Evolutionary conservation across 371 early-diverging fungal genomes (phyloP), one percentile per base, ranked within the genome.

Genomic region (Apophysomyces trapeziformis): DNA sequence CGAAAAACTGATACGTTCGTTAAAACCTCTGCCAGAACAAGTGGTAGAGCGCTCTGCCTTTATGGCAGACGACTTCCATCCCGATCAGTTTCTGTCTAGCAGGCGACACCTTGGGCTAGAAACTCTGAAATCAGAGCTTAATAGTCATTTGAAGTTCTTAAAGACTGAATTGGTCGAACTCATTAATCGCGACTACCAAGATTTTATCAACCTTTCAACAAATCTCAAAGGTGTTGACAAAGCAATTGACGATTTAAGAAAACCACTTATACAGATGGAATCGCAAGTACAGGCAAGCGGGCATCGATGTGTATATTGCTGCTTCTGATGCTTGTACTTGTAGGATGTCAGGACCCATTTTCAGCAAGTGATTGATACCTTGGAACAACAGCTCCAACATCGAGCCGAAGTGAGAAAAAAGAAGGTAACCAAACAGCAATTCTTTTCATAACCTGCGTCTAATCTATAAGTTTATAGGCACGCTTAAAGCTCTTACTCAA

Each of bases 121-220:
- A 39, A 73, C 84, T 36, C 78, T 92, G 64, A 90, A 90, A 68
- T 75, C 75, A 9, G 92, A 91, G 68, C 77, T 91, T 35, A 87
- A 83, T 47, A 47, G 74, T 0, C 89, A 89, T 67, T 75, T 90
- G 67, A 80, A 77, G 46, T 76, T 82, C 16, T 72, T 93, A 37
- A 92, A 91, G 70, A 76, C 78, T 13, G 93, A 92, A 60, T 85
- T 94, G 35, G 86, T 93, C 13, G 95, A 93, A 57, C 83, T 93
- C 56, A 91, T 93, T 72, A 92, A 93, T 71, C 76, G 83, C 61
- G 93, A 93, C 68, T 94, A 92, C 70, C 89, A 91, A 35, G 91
- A 92, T 64, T 93, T 93, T 70, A 90, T 94, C 58, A 87, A 89
- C 63, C 75, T 94, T 12, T 91, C 92, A 1, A 92, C 90, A 14